A percentile compares a stretch with the other conserved stretches of the same genome.
Conservation (phyloP, 2,329 filamentous ascomycete genomes). For the Paracorniculantispora psalliotae region DNA sequence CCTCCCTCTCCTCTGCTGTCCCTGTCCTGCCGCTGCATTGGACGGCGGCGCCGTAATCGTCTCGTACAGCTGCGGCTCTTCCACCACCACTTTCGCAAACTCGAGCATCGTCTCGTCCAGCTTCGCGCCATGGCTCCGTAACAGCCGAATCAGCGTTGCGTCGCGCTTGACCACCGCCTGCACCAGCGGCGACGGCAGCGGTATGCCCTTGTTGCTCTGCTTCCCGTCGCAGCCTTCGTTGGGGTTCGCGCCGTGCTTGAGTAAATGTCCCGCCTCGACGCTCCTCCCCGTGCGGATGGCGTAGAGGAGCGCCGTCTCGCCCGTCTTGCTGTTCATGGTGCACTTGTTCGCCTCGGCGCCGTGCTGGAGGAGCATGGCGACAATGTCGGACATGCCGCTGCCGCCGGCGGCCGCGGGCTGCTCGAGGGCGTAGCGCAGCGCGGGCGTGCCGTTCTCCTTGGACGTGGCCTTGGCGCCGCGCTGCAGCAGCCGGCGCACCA, state of each 20-base stretch:
- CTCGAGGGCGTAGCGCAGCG: background rate
- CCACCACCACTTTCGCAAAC: slow-evolving; percentile 21
- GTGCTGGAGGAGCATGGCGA: slow-evolving; percentile 24
- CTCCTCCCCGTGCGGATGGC: slow-evolving; percentile 23
- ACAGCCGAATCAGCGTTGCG: slow-evolving; percentile 23
- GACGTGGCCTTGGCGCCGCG: slow-evolving; percentile 21
- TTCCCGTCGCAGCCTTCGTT: slow-evolving; percentile 24
- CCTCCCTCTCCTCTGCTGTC: slow-evolving; percentile 4
- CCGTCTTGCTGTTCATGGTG: slow-evolving; percentile 19
- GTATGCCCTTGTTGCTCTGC: slow-evolving; percentile 13
- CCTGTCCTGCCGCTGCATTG: background rate
- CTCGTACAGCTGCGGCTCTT: slow-evolving; percentile 22
- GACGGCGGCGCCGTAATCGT: slow-evolving; percentile 13
- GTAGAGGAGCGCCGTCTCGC: slow-evolving; percentile 28
- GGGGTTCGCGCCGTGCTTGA: slow-evolving; percentile 29
- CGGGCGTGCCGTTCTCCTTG: background rate
- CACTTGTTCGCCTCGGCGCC: slow-evolving; percentile 23
- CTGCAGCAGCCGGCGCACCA: slow-evolving; percentile 21
- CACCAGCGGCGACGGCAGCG: slow-evolving; percentile 25
- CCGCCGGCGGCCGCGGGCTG: background rate
- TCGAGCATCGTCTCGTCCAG: slow-evolving; percentile 21
- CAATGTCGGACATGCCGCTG: slow-evolving; percentile 14
- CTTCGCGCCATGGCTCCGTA: slow-evolving; percentile 26
- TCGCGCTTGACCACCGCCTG: slow-evolving; percentile 27
- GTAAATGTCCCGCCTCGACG: slow-evolving; percentile 23